phyloP scores from a whole-genome alignment of 225 moss, liverwort and hornwort species.

The Asterella californica region DNA sequence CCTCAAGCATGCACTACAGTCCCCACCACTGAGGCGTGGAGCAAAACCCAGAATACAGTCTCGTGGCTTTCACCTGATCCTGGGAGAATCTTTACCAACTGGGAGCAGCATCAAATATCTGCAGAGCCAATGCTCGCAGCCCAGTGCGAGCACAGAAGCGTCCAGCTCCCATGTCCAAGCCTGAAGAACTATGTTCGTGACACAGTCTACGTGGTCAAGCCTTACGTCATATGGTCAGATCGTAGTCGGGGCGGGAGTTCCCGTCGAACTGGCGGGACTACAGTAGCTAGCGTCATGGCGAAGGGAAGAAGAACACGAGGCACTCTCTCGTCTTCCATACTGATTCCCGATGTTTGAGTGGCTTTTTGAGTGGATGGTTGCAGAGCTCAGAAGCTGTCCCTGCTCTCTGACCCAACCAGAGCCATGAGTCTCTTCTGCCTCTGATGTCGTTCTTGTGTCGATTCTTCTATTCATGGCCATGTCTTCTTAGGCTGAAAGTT shows the following conservation, averaged over 20 bases:
- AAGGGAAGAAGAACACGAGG: background rate
- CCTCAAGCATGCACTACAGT: background rate
- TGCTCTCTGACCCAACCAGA: constrained; percentile 2
- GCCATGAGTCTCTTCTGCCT: background rate
- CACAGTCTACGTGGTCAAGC: background rate
- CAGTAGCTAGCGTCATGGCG: background rate
- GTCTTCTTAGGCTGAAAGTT: background rate
- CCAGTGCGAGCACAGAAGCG: background rate
- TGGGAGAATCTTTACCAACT: background rate
- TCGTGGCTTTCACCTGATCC: background rate
- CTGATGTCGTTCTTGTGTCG: background rate
- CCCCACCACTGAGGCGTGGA: background rate
- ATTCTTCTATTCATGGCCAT: constrained; percentile 1
- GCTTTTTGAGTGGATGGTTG: constrained; percentile 12
- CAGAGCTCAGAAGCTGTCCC: background rate
- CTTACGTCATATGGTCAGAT: background rate
- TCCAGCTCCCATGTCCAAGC: background rate
- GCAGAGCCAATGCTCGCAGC: background rate
- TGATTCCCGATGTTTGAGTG: background rate
- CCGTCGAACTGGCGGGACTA: background rate
- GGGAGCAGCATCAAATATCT: background rate
- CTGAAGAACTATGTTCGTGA: background rate
- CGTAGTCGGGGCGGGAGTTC: background rate
- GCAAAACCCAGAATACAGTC: background rate
- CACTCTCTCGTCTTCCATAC: background rate